Conservation (phyloP, 2,329 filamentous ascomycete genomes). For the Graphiopsis chlorocephala region DNA sequence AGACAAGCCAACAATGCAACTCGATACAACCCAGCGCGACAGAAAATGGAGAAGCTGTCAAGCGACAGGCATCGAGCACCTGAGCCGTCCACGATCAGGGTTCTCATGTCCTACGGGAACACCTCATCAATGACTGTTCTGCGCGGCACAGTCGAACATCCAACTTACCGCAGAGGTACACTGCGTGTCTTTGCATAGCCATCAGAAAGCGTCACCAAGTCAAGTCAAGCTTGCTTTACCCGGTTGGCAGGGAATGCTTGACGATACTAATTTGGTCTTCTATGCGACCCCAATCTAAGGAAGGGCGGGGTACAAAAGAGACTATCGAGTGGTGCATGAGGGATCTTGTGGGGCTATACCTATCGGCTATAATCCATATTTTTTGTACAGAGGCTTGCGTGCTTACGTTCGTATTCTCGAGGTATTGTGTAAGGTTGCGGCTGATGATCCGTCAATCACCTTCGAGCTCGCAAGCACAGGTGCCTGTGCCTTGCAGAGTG, state of each 20-base stretch:
- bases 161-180: background rate
- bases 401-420: background rate
- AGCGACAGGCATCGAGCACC: background rate
- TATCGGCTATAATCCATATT: background rate
- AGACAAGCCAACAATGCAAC: background rate
- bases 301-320: slow-evolving; percentile 7
- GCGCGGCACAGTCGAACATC: background rate
- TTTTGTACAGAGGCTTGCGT: background rate
- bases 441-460: background rate
- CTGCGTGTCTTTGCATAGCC: background rate
- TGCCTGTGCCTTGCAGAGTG: slow-evolving; percentile 1
- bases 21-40: background rate
- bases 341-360: slow-evolving; percentile 10
- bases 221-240: background rate
- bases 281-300: background rate
- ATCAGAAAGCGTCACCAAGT: background rate
- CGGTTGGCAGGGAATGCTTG: background rate
- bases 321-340: slow-evolving; percentile 6
- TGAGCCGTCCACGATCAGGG: background rate
- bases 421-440: background rate
- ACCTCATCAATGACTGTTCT: background rate
- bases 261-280: background rate
- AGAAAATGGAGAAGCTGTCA: background rate
- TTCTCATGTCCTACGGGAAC: background rate
- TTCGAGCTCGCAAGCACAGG: background rate